Conservation (phyloP, 257 asterid genomes). For the Ophiorrhiza pumila region DNA sequence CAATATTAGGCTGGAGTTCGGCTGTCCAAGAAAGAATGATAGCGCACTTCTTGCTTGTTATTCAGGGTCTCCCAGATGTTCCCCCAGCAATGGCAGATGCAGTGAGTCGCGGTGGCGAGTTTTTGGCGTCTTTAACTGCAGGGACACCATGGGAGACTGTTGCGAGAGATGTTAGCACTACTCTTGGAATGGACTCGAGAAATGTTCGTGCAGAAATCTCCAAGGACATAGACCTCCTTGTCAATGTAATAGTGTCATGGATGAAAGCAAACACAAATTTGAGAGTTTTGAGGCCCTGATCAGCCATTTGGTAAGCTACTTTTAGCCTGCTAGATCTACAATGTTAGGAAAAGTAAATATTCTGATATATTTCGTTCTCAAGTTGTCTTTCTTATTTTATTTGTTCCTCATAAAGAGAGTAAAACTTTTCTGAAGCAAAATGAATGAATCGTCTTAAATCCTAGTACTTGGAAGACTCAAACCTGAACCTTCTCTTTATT, state of each 20-base stretch:
- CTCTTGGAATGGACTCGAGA: conserved; percentile 52
- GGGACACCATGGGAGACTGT: conserved; percentile 97
- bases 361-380: not conserved
- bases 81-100: conserved; percentile 95
- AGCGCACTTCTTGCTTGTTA: not conserved
- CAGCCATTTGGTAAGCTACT: not conserved
- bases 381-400: too few species aligned
- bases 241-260: conserved; percentile 64
- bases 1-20: not conserved
- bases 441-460: too few species aligned
- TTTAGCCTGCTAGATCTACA: not conserved
- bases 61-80: conserved; percentile 80
- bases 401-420: too few species aligned
- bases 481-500: too few species aligned
- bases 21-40: not conserved
- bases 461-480: too few species aligned
- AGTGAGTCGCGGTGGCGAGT: conserved; percentile 82
- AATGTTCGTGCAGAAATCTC: conserved; percentile 49
- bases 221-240: conserved; percentile 66
- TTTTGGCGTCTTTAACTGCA: conserved; percentile 66
- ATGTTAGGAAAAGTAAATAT: not conserved
- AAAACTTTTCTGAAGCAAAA: too few species aligned
- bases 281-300: conserved; percentile 38
- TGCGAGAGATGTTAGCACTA: conserved; percentile 69
- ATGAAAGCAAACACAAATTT: conserved; percentile 61